A percentile compares a stretch with the other conserved stretches of the same genome.
Evolutionary conservation across 768 basidiomycete species (phyloP).

Genomic region (Gymnopilus junonius): DNA sequence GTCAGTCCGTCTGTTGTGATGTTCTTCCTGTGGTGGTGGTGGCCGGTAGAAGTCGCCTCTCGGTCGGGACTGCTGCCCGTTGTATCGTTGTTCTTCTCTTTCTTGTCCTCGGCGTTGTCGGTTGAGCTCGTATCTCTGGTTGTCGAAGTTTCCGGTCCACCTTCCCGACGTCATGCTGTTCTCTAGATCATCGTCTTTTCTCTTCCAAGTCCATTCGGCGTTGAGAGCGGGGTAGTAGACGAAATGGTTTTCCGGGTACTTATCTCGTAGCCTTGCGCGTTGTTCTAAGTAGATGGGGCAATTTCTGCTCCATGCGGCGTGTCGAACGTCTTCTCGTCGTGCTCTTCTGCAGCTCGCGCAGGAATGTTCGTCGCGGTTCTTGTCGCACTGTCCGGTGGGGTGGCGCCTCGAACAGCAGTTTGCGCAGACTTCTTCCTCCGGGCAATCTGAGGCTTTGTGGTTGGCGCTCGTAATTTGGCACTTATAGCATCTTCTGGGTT

Average conservation of each 20-base stretch:
- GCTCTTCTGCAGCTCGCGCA: too few species aligned
- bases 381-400: slow-evolving; percentile 4
- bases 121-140: not conserved
- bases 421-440: slow-evolving; percentile 7
- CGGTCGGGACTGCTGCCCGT: not conserved
- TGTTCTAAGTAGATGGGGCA: slow-evolving; percentile 9
- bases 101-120: not conserved
- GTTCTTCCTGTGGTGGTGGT: too few species aligned
- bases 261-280: not conserved
- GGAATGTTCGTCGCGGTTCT: not conserved
- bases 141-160: slow-evolving; percentile 3
- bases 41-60: too few species aligned
- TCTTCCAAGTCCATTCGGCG: slow-evolving; percentile 3
- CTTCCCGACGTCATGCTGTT: not conserved
- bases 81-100: not conserved
- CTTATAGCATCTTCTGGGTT: slow-evolving; percentile 13
- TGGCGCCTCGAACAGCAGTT: slow-evolving; percentile 11
- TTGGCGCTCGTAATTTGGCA: slow-evolving; percentile 10
- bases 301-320: slow-evolving; percentile 10
- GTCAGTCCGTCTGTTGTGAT: too few species aligned
- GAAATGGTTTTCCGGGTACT: slow-evolving; percentile 11
- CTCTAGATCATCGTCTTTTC: not conserved
- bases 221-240: not conserved
- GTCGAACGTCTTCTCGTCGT: too few species aligned
- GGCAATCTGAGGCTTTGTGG: slow-evolving; percentile 9